These are phyloP conservation scores for Trichoderma reesei DNA, from an alignment of 495 filamentous ascomycete genomes.

Conservation along the genomic window DNA sequence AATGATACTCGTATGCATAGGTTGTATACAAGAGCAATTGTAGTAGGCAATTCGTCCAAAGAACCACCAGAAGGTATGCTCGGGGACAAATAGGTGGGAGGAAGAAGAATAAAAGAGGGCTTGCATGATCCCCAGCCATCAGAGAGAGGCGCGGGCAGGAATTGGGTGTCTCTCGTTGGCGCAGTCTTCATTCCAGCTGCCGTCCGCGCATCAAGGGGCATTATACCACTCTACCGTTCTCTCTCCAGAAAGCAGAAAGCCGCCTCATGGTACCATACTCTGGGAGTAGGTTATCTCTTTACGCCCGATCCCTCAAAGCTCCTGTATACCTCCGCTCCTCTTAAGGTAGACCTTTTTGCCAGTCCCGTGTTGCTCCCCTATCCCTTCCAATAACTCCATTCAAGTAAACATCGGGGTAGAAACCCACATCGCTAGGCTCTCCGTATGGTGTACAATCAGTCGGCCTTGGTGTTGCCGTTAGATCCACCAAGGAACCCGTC, in stretches of 20 bases:
- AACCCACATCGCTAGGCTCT: background rate
- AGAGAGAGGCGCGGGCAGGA: background rate
- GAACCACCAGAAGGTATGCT: no score
- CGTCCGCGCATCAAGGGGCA: background rate
- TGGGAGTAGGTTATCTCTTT: background rate
- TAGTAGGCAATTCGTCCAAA: no score
- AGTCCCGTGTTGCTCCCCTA: background rate
- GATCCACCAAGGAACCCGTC: conserved; percentile 47
- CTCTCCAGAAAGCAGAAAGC: background rate
- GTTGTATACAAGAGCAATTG: background rate
- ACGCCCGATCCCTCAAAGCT: no score
- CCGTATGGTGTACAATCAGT: conserved; percentile 36
- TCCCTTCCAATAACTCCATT: background rate
- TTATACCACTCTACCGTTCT: no score
- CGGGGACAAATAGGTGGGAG: background rate
- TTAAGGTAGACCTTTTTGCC: background rate
- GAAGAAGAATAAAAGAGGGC: background rate
- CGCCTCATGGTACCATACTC: background rate
- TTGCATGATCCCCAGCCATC: background rate
- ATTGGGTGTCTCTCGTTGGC: background rate
- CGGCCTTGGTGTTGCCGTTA: conserved; percentile 62
- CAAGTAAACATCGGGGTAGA: background rate
- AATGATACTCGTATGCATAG: background rate
- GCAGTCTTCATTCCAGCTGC: background rate
- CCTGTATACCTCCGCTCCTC: background rate